Evolutionary conservation across 495 filamentous ascomycete species (phyloP).

Genomic region (Gamarada debralockiae): DNA sequence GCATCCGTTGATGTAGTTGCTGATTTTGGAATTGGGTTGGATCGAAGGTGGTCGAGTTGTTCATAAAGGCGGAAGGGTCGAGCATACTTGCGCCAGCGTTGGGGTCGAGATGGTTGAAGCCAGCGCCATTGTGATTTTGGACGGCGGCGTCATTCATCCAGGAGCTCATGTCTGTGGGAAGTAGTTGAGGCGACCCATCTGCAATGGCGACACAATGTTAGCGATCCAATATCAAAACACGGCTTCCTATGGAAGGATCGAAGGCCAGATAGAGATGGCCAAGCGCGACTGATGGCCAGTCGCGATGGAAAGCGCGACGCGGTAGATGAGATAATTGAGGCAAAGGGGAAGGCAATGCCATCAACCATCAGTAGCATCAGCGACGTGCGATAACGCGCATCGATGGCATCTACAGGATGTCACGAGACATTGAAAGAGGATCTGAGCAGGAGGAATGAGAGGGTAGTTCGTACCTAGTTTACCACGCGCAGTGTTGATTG

Average conservation of each 20-base stretch:
- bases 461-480: constrained; percentile 26
- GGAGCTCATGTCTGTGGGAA: constrained; percentile 67
- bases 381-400: constrained; percentile 4
- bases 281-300: constrained; percentile 15
- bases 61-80: constrained; percentile 51
- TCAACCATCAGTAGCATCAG: constrained; percentile 11
- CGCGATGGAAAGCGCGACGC: constrained; percentile 27
- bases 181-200: constrained; percentile 53
- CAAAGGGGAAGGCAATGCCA: constrained; percentile 18
- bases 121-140: constrained; percentile 74
- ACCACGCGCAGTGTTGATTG: constrained; percentile 5
- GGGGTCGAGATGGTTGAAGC: constrained; percentile 62
- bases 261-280: constrained; percentile 21
- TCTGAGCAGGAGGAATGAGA: constrained; percentile 17
- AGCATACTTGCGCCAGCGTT: constrained; percentile 49
- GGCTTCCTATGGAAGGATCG: constrained; percentile 21
- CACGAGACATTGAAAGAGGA: constrained; percentile 24
- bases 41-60: constrained; percentile 45
- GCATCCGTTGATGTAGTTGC: constrained; percentile 63
- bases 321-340: constrained; percentile 9
- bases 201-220: constrained; percentile 43
- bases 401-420: constrained; percentile 15
- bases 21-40: constrained; percentile 50
- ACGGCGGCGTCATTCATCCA: constrained; percentile 75
- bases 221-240: constrained; percentile 33